Percentiles rank a stretch among this genome's conserved stretches.
Conservation (phyloP, 106 monocot genomes). For the Chionographis japonica region DNA sequence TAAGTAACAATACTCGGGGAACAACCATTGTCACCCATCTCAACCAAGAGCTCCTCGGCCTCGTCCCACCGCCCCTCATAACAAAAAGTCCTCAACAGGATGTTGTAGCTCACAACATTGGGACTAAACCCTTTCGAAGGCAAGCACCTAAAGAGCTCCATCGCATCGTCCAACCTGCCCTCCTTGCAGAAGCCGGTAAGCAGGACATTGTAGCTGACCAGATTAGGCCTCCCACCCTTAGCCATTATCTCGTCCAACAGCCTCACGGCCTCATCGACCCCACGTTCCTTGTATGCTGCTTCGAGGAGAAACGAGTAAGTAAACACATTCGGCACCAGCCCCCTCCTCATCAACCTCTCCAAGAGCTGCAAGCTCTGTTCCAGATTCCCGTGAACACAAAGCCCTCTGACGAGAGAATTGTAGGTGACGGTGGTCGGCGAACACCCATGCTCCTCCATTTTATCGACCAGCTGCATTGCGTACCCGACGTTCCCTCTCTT, state of each 20-base stretch:
- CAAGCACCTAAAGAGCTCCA: slow-evolving; percentile 44
- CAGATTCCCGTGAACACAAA: slow-evolving; percentile 67
- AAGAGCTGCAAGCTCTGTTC: slow-evolving; percentile 60
- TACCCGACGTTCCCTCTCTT: slow-evolving; percentile 83
- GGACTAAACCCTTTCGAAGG: slow-evolving; percentile 60
- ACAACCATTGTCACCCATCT: slow-evolving; percentile 52
- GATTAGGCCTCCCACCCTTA: slow-evolving; percentile 70
- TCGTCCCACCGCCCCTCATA: slow-evolving; percentile 62
- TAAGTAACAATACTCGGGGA: slow-evolving; percentile 61
- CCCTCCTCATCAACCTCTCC: slow-evolving; percentile 64
- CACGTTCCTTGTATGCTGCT: slow-evolving; percentile 71
- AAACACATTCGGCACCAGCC: slow-evolving; percentile 71
- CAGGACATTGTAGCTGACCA: slow-evolving; percentile 78
- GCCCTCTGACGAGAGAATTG: slow-evolving; percentile 65
- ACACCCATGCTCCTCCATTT: slow-evolving; percentile 65
- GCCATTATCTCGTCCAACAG: slow-evolving; percentile 70
- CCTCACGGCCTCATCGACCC: slow-evolving; percentile 59
- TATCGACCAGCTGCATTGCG: slow-evolving; percentile 83
- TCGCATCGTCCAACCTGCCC: slow-evolving; percentile 53
- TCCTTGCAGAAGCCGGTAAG: slow-evolving; percentile 84
- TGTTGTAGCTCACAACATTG: slow-evolving; percentile 80
- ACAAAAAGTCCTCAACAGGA: slow-evolving; percentile 67
- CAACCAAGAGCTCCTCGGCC: slow-evolving; percentile 62
- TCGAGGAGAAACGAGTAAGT: slow-evolving; percentile 68
- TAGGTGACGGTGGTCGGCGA: slow-evolving; percentile 53